Evolutionary conservation across 2,329 filamentous ascomycete species (phyloP).

Genomic region (Hypoxylon sp.): DNA sequence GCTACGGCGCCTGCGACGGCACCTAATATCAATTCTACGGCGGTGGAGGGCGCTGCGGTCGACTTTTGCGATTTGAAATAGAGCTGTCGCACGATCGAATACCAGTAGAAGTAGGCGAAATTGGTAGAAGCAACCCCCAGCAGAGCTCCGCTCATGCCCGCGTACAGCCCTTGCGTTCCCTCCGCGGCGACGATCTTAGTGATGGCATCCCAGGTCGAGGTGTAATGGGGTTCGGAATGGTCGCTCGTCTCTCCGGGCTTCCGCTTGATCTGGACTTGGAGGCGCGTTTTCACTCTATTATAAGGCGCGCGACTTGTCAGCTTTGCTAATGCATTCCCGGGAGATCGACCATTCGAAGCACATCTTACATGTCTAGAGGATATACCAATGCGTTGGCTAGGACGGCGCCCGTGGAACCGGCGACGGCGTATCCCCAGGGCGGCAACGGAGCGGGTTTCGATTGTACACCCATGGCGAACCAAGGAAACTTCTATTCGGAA

Average conservation of each 20-base stretch:
- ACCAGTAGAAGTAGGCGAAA: conserved; percentile 99
- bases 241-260: conserved; percentile 59
- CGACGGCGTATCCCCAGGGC: conserved; percentile 92
- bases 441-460: conserved; percentile 79
- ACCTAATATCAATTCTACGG: conserved; percentile 84
- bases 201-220: conserved; percentile 89
- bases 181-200: conserved; percentile 84
- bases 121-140: conserved; percentile 96
- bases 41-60: conserved; percentile 74
- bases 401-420: conserved; percentile 91
- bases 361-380: conserved; percentile 89
- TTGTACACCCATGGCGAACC: conserved; percentile 61
- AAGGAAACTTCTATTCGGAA: conserved; percentile 13
- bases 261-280: conserved; percentile 91
- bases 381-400: conserved; percentile 96
- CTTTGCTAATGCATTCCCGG: conserved; percentile 1
- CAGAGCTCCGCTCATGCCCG: conserved; percentile 86
- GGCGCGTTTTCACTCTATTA: conserved; percentile 88
- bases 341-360: conserved; percentile 1
- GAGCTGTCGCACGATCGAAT: conserved; percentile 84
- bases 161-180: conserved; percentile 84
- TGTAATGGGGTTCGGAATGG: conserved; percentile 77
- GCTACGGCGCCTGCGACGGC: conserved; percentile 90
- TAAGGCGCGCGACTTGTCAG: conserved; percentile 29
- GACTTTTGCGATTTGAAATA: conserved; percentile 74